These are phyloP conservation scores for Pythium monospermum DNA, from an alignment of 352 stramenopile genomes.

Conservation along the genomic window DNA sequence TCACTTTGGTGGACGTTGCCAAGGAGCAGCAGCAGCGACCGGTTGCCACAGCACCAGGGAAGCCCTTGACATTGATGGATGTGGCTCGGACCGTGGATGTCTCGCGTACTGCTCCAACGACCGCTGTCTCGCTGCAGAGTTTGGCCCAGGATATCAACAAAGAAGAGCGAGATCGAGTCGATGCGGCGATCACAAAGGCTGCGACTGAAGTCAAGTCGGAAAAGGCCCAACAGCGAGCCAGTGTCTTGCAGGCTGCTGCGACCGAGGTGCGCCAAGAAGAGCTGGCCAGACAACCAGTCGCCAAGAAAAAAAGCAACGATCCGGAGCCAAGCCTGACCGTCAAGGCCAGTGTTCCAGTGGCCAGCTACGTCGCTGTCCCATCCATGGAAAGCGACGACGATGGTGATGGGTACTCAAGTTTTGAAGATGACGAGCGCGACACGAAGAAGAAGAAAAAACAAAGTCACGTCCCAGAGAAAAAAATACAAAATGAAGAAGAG, in stretches of 20 bases:
- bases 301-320: not conserved
- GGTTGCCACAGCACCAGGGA: not conserved
- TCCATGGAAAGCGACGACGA: constrained; percentile 9
- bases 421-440: constrained; percentile 39
- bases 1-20: constrained; percentile 36
- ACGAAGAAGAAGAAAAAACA: constrained; percentile 15
- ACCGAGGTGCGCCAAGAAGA: constrained; percentile 16
- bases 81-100: constrained; percentile 31
- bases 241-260: constrained; percentile 22
- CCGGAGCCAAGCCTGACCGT: not conserved
- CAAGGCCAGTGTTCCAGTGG: not conserved
- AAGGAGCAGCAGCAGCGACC: constrained; percentile 17
- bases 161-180: constrained; percentile 32
- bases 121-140: constrained; percentile 2
- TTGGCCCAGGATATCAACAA: constrained; percentile 49
- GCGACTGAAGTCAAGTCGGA: constrained; percentile 39
- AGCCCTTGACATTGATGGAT: constrained; percentile 35
- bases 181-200: constrained; percentile 26
- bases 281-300: not conserved
- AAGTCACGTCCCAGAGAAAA: not conserved
- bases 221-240: constrained; percentile 17
- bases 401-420: constrained; percentile 57
- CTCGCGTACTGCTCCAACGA: not conserved
- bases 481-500: not conserved
- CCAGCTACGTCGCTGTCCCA: not conserved